Conservation (phyloP, 208 protist species). For the Porcisia hertigi region DNA sequence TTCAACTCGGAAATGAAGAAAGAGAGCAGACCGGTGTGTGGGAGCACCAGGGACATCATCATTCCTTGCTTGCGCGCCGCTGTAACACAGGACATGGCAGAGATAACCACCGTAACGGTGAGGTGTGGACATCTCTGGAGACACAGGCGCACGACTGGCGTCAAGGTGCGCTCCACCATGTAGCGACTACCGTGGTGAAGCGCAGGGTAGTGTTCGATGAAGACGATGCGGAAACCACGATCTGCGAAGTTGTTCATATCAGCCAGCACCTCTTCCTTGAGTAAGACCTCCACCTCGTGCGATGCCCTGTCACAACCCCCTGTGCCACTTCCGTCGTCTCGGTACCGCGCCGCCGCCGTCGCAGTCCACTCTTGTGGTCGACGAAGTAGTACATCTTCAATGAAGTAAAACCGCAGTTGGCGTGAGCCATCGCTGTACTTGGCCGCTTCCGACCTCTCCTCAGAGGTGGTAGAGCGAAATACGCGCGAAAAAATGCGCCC, state of each 20-base stretch:
- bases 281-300: constrained; percentile 8
- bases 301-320: neutral
- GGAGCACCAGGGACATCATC: constrained; percentile 54
- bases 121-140: constrained; percentile 18
- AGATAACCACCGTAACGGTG: constrained; percentile 72
- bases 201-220: constrained; percentile 78
- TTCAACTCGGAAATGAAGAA: constrained; percentile 75
- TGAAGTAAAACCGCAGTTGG: constrained; percentile 70
- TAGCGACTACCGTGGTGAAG: constrained; percentile 75
- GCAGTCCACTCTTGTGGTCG: constrained; percentile 3
- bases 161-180: constrained; percentile 40
- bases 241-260: constrained; percentile 40
- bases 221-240: constrained; percentile 72
- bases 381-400: constrained; percentile 61
- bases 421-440: constrained; percentile 61
- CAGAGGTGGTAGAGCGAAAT: constrained; percentile 36
- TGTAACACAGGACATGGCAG: constrained; percentile 72
- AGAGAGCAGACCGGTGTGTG: constrained; percentile 57
- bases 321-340: constrained; percentile 14
- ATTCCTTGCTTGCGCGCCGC: constrained; percentile 35
- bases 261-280: constrained; percentile 19
- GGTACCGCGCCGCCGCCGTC: neutral
- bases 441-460: constrained; percentile 25
- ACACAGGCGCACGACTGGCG: constrained; percentile 47
- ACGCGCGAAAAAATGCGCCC: constrained; percentile 72